These are phyloP conservation scores for Vigna angularis DNA, from an alignment of 306 rosid species.

Conservation along the genomic window DNA sequence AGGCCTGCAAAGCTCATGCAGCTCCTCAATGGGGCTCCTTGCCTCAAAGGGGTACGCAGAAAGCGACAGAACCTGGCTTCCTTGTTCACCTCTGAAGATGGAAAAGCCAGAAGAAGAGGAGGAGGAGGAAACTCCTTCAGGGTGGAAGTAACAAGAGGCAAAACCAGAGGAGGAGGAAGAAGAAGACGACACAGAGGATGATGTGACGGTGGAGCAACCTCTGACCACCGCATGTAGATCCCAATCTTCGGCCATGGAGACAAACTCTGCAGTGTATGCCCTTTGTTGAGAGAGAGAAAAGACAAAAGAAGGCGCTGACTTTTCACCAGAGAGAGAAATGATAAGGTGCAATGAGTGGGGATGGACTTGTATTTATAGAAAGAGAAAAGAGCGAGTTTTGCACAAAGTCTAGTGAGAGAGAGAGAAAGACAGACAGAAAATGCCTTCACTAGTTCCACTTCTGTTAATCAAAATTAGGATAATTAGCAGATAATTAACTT, in stretches of 20 bases:
- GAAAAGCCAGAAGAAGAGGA: conserved; percentile 35
- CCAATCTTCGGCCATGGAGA: conserved; percentile 83
- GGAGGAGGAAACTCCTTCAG: conserved; percentile 8
- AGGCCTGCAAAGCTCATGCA: conserved; percentile 93
- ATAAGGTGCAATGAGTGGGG: conserved; percentile 41
- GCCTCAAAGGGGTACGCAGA: conserved; percentile 57
- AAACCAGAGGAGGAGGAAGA: conserved; percentile 22
- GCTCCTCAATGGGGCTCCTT: conserved; percentile 55
- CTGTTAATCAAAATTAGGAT: neutral
- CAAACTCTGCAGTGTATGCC: conserved; percentile 45
- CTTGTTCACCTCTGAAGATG: conserved; percentile 41
- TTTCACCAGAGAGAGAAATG: conserved; percentile 44
- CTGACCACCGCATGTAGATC: conserved; percentile 93
- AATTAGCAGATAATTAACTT: no score
- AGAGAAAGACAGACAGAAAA: neutral
- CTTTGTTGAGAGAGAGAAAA: conserved; percentile 36
- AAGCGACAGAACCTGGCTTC: conserved; percentile 46
- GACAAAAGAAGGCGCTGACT: conserved; percentile 72
- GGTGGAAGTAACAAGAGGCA: conserved; percentile 29
- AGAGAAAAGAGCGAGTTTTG: conserved; percentile 31
- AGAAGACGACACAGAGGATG: conserved; percentile 39
- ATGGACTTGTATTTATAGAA: conserved; percentile 51
- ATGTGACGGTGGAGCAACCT: conserved; percentile 61
- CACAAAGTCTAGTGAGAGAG: conserved; percentile 31
- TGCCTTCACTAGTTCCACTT: neutral